Percentiles rank a stretch among this genome's conserved stretches.
These are phyloP conservation scores for Monosporozyma unispora DNA, from an alignment of 805 yeast genomes.

Conservation along the genomic window DNA sequence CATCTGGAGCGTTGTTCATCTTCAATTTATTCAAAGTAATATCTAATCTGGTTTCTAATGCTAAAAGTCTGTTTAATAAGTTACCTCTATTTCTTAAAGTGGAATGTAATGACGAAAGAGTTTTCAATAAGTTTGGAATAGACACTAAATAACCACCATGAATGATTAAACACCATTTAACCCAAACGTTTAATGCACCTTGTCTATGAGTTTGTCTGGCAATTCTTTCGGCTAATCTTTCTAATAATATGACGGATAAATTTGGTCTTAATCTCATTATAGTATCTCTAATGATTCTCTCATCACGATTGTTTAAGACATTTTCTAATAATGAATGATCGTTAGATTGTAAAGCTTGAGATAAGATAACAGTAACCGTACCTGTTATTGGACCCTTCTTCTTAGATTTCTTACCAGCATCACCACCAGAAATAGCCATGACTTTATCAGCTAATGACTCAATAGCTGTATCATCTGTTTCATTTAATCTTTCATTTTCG, in stretches of 20 bases:
- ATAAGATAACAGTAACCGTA: constrained; percentile 70
- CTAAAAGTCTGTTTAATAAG: constrained; percentile 61
- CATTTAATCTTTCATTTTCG: constrained; percentile 36
- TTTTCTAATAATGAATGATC: constrained; percentile 82
- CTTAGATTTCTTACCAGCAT: constrained; percentile 18
- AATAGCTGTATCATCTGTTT: constrained; percentile 33
- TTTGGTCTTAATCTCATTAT: constrained; percentile 47
- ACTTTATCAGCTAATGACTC: constrained; percentile 47
- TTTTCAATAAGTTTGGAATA: constrained; percentile 41
- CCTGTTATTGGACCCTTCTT: constrained; percentile 54
- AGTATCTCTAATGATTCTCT: constrained; percentile 43
- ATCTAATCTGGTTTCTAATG: constrained; percentile 76
- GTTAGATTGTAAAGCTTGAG: constrained; percentile 81
- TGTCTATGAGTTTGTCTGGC: constrained; percentile 50
- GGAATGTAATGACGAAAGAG: constrained; percentile 54
- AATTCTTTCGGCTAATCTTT: constrained; percentile 48
- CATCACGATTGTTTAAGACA: constrained; percentile 52
- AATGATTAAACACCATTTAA: constrained; percentile 73
- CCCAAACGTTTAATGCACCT: constrained; percentile 57
- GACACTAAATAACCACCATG: constrained; percentile 63
- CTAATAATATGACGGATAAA: constrained; percentile 49
- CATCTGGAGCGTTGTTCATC: constrained; percentile 35
- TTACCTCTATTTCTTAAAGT: constrained; percentile 58
- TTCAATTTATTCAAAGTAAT: constrained; percentile 56
- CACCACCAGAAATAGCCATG: constrained; percentile 7